Evolutionary conservation across 75 land plant genomes (phyloP).

Genomic region (Pseudotsuga menziesii): DNA sequence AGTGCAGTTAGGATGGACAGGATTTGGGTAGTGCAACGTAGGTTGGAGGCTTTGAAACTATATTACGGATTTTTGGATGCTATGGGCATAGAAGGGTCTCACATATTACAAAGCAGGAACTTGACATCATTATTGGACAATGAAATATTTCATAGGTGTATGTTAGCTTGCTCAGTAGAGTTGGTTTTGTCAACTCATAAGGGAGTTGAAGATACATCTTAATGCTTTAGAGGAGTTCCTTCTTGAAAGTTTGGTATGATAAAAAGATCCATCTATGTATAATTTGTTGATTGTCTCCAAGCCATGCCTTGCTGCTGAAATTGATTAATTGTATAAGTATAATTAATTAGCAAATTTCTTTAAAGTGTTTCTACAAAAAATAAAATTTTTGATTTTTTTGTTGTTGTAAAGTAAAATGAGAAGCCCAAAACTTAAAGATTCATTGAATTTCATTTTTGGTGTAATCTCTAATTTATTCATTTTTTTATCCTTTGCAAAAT

Average conservation of each 20-base stretch:
- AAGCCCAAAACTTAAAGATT: too few species aligned
- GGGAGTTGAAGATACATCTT: constrained; percentile 77
- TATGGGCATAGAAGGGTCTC: constrained; percentile 30
- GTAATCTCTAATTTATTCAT: too few species aligned
- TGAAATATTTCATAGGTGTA: constrained; percentile 37
- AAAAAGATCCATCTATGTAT: constrained; percentile 94
- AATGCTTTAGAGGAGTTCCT: constrained; percentile 87
- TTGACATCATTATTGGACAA: constrained; percentile 30
- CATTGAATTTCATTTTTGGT: too few species aligned
- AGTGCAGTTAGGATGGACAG: constrained; percentile 6
- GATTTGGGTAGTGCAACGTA: constrained; percentile 30
- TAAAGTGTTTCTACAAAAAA: too few species aligned
- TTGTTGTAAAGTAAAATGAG: too few species aligned
- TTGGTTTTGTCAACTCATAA: constrained; percentile 33
- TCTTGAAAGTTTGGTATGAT: constrained; percentile 92
- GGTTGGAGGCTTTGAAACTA: constrained; percentile 30
- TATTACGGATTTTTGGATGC: constrained; percentile 34
- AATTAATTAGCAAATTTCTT: too few species aligned
- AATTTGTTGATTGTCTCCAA: constrained; percentile 78
- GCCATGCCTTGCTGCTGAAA: constrained; percentile 71
- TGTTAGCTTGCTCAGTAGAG: constrained; percentile 43
- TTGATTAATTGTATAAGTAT: too few species aligned
- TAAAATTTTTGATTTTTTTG: too few species aligned
- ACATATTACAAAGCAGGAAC: constrained; percentile 23
- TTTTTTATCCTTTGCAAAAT: too few species aligned